phyloP scores from a whole-genome alignment of 2,329 filamentous ascomycete species.

The Trichoderma hamatum region DNA sequence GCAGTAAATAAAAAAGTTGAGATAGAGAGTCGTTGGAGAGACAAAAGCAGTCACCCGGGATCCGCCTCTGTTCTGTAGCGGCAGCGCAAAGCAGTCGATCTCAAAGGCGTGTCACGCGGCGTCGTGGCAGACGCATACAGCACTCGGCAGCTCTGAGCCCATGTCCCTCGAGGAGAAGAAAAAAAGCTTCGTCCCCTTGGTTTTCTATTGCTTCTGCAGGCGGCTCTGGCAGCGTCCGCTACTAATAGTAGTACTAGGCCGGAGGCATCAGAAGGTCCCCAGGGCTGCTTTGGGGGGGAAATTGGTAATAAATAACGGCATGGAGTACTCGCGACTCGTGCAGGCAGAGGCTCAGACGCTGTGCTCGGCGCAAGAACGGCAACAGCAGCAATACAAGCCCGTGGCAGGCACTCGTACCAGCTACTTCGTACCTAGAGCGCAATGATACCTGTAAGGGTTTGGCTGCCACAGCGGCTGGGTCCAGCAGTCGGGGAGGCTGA shows the following conservation, averaged over 20 bases:
- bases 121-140: constrained; percentile 23
- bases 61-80: background rate
- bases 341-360: background rate
- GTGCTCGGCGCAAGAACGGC: background rate
- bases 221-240: background rate
- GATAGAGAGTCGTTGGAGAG: background rate
- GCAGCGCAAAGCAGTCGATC: constrained; percentile 4
- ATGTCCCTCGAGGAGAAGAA: constrained; percentile 6
- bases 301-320: background rate
- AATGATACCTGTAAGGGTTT: background rate
- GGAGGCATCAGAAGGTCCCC: constrained; percentile 12
- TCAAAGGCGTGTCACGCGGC: constrained; percentile 20
- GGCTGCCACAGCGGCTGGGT: background rate
- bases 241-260: constrained; percentile 20
- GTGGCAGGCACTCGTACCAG: background rate
- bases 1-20: background rate
- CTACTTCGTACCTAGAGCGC: background rate
- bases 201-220: background rate
- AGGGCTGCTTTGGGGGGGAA: background rate
- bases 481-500: constrained; percentile 19
- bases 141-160: constrained; percentile 20
- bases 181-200: background rate
- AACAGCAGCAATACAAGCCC: background rate
- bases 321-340: background rate
- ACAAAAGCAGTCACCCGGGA: background rate